Base-by-base conservation (phyloP, 1,284 basidiomycete genomes). In the Inonotus obliquus region DNA sequence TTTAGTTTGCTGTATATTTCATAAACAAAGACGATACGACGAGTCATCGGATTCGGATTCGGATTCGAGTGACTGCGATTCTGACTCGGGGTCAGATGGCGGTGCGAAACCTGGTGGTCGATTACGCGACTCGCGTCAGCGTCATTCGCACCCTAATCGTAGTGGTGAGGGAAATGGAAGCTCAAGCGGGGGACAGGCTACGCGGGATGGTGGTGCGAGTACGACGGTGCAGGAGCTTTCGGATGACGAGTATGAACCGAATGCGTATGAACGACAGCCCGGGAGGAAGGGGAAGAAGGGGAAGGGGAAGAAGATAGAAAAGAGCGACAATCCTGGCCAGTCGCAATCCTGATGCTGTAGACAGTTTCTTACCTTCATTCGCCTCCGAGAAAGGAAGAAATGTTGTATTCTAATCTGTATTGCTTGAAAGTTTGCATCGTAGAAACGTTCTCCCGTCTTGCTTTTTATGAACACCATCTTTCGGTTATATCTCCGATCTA, bases 1-100 rank as follows among this genome's bases (percentile, higher is more conserved):
- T 49, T 14, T 63, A 94, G 92, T 94, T 60, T 94, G 92, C 70
- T 94, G 92, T 71, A 93, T 94, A 68, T 94, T 92, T 71, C 90
- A 92, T 71, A 92, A 89, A 69, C 88, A 89, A 0, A 81, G 81
- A 63, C 73, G 69, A 55, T 92, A 91, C 65, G 91, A 92, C 73
- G 91, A 93, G 72, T 92, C 90, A 21, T 85, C 81, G 44, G 87
- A 89, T 56, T 83, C 80, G 0, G 81, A 78, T 41, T 80, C 81
- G 0, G 79, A 80, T 0, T 72, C 73, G 7, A 35, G 25, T 11
- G 77, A 76, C 47, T 71, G 74, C 6, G 75, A 76, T 53, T 79
- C 78, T 9, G 78, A 80, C 54, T 73, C 74, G 10, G 77, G 75
- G 39, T 72, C 75, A 5, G 75, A 76, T 57, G 78, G 45, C 66